These are phyloP conservation scores for Graphilbum ipis-grandicollis DNA, from an alignment of 2,329 filamentous ascomycete genomes.

Conservation along the genomic window DNA sequence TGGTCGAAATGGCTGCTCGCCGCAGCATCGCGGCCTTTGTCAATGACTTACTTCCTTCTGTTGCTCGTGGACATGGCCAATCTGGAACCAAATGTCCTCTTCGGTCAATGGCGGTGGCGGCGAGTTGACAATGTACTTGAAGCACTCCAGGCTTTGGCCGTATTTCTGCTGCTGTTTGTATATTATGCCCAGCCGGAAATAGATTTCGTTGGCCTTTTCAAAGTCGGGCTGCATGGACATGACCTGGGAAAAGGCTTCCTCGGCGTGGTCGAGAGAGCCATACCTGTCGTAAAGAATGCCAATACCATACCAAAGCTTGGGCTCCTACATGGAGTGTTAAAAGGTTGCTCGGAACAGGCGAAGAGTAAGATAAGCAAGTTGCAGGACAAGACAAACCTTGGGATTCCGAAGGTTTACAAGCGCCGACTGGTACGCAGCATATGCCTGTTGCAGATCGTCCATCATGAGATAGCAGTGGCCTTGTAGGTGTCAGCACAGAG, in stretches of 20 bases:
- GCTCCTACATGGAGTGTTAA: conserved; percentile 36
- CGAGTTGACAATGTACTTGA: conserved; percentile 92
- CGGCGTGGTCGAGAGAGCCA: conserved; percentile 88
- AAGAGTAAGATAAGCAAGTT: neutral
- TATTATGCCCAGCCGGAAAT: conserved; percentile 97
- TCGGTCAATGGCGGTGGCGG: conserved; percentile 85
- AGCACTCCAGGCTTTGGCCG: conserved; percentile 87
- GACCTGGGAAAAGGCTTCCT: conserved; percentile 94
- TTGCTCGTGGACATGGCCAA: conserved; percentile 95
- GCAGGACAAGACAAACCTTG: conserved; percentile 42
- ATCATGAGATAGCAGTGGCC: conserved; percentile 99
- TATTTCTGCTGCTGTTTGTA: conserved; percentile 98
- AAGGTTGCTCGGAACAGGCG: too few species aligned
- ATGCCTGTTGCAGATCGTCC: conserved; percentile 92
- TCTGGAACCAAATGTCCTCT: conserved; percentile 99
- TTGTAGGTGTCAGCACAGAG: conserved; percentile 28
- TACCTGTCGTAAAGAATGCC: conserved; percentile 95
- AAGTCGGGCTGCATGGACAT: conserved; percentile 98
- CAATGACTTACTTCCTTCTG: conserved; percentile 82
- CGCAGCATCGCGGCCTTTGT: too few species aligned
- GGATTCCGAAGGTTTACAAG: conserved; percentile 84
- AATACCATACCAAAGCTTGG: conserved; percentile 97
- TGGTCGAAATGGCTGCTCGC: neutral
- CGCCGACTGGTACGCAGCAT: conserved; percentile 90
- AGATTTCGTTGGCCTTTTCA: conserved; percentile 98